Conservation (phyloP, 139 green algal genomes). For the Chlamydomonas eustigma region DNA sequence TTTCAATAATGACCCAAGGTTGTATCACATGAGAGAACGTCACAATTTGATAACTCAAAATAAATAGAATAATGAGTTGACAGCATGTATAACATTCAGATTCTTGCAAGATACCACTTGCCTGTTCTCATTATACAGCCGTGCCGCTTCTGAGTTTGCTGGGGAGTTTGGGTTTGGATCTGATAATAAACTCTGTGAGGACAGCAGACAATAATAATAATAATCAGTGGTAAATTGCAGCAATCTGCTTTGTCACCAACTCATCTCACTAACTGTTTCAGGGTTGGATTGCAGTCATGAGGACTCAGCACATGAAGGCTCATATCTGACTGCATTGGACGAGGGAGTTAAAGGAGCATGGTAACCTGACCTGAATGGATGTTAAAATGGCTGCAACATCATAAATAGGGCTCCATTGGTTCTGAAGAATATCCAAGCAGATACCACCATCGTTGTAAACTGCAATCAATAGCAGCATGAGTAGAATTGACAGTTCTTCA, state of each 20-base stretch:
- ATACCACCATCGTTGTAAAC: conserved; percentile 95
- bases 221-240: background rate
- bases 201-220: background rate
- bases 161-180: conserved; percentile 98
- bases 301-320: background rate
- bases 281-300: background rate
- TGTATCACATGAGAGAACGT: background rate
- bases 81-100: background rate
- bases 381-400: conserved; percentile 95
- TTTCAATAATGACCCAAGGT: background rate
- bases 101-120: conserved; percentile 16
- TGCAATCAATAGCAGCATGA: too few species aligned
- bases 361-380: conserved; percentile 77
- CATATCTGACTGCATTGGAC: background rate
- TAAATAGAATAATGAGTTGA: background rate
- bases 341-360: background rate
- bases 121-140: conserved; percentile 86
- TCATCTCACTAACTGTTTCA: background rate
- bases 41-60: too few species aligned
- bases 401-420: conserved; percentile 99
- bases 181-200: conserved; percentile 84
- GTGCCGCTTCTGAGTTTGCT: conserved; percentile 94
- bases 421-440: conserved; percentile 98
- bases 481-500: too few species aligned
- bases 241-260: background rate